Conservation (phyloP, 148 eudicot genomes). For the Fagopyrum esculentum region DNA sequence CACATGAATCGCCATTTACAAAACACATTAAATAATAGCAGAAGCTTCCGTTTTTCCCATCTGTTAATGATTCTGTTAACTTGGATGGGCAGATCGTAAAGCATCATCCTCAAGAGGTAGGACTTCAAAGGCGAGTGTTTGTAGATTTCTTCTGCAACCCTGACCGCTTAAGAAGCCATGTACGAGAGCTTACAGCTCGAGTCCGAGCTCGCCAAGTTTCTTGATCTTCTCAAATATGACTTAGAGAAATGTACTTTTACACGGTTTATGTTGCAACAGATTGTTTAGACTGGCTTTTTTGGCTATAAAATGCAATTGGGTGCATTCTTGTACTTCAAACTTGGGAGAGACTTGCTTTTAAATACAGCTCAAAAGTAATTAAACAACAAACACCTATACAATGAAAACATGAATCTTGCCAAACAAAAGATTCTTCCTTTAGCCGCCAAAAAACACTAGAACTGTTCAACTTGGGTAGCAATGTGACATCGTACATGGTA, state of each 20-base stretch:
- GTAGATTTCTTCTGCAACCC: constrained; percentile 94
- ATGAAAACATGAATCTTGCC: neutral
- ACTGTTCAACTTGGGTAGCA: neutral
- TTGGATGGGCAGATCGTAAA: constrained; percentile 51
- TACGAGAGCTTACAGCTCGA: constrained; percentile 61
- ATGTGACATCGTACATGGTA: neutral
- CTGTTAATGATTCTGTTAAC: neutral
- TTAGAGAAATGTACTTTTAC: neutral
- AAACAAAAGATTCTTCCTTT: neutral
- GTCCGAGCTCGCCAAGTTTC: constrained; percentile 79
- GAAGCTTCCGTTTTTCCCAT: neutral
- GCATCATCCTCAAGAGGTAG: constrained; percentile 78
- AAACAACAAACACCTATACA: neutral
- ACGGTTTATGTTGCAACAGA: neutral
- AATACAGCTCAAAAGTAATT: neutral
- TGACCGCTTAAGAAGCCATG: constrained; percentile 76
- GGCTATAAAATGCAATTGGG: neutral
- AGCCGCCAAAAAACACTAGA: neutral
- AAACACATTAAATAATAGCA: neutral
- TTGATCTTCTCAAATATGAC: constrained; percentile 14
- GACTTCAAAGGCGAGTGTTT: constrained; percentile 81
- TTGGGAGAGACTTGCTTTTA: neutral
- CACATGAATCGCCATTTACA: neutral
- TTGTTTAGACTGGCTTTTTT: neutral
- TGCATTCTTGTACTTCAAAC: neutral